Evolutionary conservation across 768 basidiomycete genomes (phyloP).

Genomic region (Amanita pallidorosea): DNA sequence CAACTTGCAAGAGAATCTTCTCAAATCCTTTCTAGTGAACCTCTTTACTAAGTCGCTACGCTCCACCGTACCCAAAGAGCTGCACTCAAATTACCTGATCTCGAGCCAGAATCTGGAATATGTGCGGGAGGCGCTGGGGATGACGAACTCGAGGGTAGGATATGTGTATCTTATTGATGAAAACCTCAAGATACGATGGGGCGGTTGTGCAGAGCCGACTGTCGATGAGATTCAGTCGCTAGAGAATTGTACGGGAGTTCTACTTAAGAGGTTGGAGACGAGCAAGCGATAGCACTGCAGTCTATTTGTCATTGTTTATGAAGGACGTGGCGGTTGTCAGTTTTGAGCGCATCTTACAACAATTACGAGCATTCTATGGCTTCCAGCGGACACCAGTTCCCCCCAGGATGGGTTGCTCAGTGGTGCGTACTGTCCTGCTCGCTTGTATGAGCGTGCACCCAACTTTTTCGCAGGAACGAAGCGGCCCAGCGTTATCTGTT

Average conservation of each 20-base stretch:
- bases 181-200: slow-evolving; percentile 83
- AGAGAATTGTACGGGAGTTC: slow-evolving; percentile 56
- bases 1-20: slow-evolving; percentile 89
- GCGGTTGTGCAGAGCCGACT: slow-evolving; percentile 78
- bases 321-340: slow-evolving; percentile 4
- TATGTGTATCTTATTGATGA: slow-evolving; percentile 89
- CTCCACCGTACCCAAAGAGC: slow-evolving; percentile 44
- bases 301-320: slow-evolving; percentile 6
- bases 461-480: slow-evolving; percentile 54
- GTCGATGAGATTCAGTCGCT: slow-evolving; percentile 60
- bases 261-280: slow-evolving; percentile 48
- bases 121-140: slow-evolving; percentile 72
- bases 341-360: slow-evolving; percentile 12
- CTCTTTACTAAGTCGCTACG: slow-evolving; percentile 74
- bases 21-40: slow-evolving; percentile 85
- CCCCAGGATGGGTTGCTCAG: slow-evolving; percentile 89
- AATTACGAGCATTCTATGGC: slow-evolving; percentile 27
- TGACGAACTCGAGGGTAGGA: slow-evolving; percentile 84
- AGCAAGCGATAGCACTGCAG: slow-evolving; percentile 8
- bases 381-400: slow-evolving; percentile 55
- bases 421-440: slow-evolving; percentile 44
- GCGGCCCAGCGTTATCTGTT: slow-evolving; percentile 74
- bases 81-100: slow-evolving; percentile 67
- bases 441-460: slow-evolving; percentile 8
- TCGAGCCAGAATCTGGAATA: slow-evolving; percentile 83